These are phyloP conservation scores for Candida railenensis DNA, from an alignment of 805 yeast species.

Conservation along the genomic window DNA sequence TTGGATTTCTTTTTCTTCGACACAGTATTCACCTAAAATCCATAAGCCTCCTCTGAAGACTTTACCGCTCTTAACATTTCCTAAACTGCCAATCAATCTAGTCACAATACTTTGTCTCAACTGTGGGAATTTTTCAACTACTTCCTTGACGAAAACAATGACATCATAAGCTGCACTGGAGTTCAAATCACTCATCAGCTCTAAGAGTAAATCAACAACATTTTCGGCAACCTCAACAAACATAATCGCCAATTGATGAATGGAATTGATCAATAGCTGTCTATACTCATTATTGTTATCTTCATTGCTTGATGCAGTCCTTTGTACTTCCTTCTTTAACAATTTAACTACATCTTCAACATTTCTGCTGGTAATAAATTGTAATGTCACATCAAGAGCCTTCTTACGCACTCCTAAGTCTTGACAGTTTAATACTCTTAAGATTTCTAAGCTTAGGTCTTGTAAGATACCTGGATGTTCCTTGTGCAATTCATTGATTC, in stretches of 20 bases:
- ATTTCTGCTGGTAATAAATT: constrained; percentile 79
- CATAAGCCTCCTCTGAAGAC: constrained; percentile 92
- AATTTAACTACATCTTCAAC: constrained; percentile 92
- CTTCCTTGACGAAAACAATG: constrained; percentile 88
- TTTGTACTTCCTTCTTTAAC: constrained; percentile 85
- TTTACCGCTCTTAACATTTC: constrained; percentile 76
- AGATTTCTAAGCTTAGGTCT: constrained; percentile 79
- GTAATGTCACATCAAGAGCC: constrained; percentile 81
- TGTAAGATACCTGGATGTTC: constrained; percentile 80
- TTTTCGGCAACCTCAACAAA: constrained; percentile 89
- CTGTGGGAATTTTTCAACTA: constrained; percentile 86
- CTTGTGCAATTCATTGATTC: constrained; percentile 72
- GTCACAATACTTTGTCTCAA: constrained; percentile 63
- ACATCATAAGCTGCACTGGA: constrained; percentile 87
- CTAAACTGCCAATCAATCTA: constrained; percentile 62
- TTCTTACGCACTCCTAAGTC: constrained; percentile 88
- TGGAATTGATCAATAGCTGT: constrained; percentile 81
- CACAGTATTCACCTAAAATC: constrained; percentile 92
- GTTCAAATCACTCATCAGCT: constrained; percentile 80
- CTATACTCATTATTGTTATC: constrained; percentile 86
- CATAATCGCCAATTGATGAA: constrained; percentile 82
- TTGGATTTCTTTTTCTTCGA: constrained; percentile 69
- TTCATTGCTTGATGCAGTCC: constrained; percentile 66
- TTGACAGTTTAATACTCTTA: constrained; percentile 82
- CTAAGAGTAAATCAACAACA: constrained; percentile 85